phyloP scores from a whole-genome alignment of 345 rosid genomes.

The Populus deltoides region DNA sequence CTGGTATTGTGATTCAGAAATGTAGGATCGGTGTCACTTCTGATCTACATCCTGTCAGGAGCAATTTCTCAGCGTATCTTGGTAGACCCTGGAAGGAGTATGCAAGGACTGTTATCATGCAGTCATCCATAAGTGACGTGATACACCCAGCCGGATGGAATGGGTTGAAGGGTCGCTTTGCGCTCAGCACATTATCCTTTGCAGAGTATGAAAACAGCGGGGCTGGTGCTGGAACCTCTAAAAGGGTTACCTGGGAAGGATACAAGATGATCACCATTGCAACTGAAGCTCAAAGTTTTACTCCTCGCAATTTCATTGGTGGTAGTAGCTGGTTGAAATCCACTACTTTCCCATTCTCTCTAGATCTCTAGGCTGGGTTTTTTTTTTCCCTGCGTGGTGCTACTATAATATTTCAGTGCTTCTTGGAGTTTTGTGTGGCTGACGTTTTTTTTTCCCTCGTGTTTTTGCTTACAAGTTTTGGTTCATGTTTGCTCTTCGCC shows the following conservation, averaged over 20 bases:
- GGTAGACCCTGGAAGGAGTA: conserved; percentile 94
- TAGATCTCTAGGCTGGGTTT: conserved; percentile 36
- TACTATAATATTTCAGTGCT: not conserved
- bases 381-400: not conserved
- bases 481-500: not conserved
- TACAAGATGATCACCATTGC: conserved; percentile 51
- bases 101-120: conserved; percentile 85
- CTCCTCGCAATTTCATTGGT: conserved; percentile 54
- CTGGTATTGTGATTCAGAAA: conserved; percentile 87
- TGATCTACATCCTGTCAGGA: conserved; percentile 47
- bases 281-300: conserved; percentile 55
- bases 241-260: conserved; percentile 75
- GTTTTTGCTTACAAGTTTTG: too few relatives aligned
- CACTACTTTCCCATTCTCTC: conserved; percentile 77
- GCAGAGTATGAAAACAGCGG: conserved; percentile 72
- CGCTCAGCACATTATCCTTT: conserved; percentile 57
- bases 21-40: conserved; percentile 72
- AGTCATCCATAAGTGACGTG: conserved; percentile 56
- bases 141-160: conserved; percentile 72
- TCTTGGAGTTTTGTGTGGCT: not conserved
- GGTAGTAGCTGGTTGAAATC: conserved; percentile 63
- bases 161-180: conserved; percentile 71
- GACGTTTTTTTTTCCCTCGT: not conserved
- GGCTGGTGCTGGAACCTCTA: conserved; percentile 64
- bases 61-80: conserved; percentile 65